Base-by-base conservation (phyloP, 2,329 filamentous ascomycete genomes). In the Diplodia seriata region DNA sequence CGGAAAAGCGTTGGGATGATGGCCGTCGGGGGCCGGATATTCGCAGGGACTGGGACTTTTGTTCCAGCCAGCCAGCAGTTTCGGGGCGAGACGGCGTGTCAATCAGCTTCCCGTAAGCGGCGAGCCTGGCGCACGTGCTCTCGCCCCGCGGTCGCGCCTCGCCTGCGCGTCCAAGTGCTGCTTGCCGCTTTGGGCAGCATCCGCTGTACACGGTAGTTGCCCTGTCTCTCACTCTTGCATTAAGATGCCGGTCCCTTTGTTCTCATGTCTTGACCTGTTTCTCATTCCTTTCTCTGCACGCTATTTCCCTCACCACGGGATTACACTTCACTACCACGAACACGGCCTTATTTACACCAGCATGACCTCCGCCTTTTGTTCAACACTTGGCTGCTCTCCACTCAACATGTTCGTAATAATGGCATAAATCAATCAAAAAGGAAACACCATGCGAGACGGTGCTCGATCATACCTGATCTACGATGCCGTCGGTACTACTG, bases 401-500 rank as follows among this genome's bases (percentile, higher is more conserved):
- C 33, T 14, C 4, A 4, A 14, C 3, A 5, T 38, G 11, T 38
- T 12, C 3, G 36, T 38, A 1, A 38, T 38, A 38, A 38, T 11
- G 36, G 9, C 11, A 11, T 38, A 38, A 12, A 12, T 38, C 1
- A 2, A 11, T 11, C 14, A 47, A 36, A 26, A 38, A 29, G 14
- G 50, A 33, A 47, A 11, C n/a, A 65, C 12, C 18, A 47, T 43
- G 4, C 14, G 4, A 36, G 8, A 40, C n/a, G 9, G 9, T 36
- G 3, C 26, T 15, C 2, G 29, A 15, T 63, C 31, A 63, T 38
- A 51, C 59, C 31, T 36, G 59, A n/a, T 63, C 47, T n/a, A 63
- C 59, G 7, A 61, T 61, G 12, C 56, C 56, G 20, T 61, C 56
- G 3, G 56, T 61, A n/a, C 56, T 61, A 40, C 23, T 61, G n/a